Conservation (phyloP, 2,329 filamentous ascomycete genomes). For the Fonsecaea erecta region DNA sequence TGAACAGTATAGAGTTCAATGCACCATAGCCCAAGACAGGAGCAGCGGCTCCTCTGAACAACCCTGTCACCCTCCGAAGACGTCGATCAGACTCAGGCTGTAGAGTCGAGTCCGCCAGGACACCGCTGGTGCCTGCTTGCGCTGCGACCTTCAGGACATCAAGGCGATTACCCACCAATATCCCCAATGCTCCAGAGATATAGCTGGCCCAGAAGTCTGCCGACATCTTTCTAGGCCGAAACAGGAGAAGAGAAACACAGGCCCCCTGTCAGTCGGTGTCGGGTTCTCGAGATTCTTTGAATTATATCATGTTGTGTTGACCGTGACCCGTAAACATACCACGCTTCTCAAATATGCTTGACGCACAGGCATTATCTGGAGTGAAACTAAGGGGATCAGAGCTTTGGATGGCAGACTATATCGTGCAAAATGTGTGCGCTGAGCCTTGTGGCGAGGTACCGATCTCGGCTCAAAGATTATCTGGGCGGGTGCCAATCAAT, state of each 20-base stretch:
- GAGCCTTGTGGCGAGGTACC: neutral
- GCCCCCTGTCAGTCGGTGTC: neutral
- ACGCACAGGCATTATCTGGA: neutral
- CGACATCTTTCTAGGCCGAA: conserved; percentile 70
- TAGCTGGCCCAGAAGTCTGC: conserved; percentile 95
- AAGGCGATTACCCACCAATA: conserved; percentile 86
- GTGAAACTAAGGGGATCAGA: neutral
- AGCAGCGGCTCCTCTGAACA: conserved; percentile 70
- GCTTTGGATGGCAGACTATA: neutral
- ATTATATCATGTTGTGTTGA: conserved; percentile 12
- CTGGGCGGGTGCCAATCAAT: neutral
- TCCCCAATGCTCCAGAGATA: conserved; percentile 80
- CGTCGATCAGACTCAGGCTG: conserved; percentile 4
- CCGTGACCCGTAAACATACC: neutral
- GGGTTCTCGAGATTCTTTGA: neutral
- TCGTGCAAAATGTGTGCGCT: neutral
- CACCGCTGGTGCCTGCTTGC: conserved; percentile 63
- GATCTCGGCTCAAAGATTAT: neutral
- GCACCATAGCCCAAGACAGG: conserved; percentile 89
- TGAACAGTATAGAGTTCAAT: conserved; percentile 86
- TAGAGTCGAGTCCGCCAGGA: neutral
- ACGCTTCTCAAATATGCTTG: neutral
- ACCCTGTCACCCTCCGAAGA: conserved; percentile 28
- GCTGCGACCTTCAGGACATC: conserved; percentile 79
- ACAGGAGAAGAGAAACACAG: neutral